Evolutionary conservation across 441 rosid species (phyloP), one percentile per base, ranked within the genome.

Genomic region (Populus trichocarpa): DNA sequence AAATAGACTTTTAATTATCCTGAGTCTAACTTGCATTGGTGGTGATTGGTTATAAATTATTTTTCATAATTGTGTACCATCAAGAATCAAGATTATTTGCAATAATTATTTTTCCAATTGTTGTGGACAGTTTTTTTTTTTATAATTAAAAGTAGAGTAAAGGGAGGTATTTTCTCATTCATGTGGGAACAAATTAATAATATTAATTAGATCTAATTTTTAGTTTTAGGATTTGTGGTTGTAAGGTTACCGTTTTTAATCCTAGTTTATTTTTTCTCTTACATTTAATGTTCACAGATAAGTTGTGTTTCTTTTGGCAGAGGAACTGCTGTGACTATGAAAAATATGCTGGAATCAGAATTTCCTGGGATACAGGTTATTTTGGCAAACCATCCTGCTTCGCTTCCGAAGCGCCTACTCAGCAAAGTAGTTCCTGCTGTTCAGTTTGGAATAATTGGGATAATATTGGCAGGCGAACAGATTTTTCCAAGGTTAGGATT

Each of bases 311-410:
- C 11, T 73, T 75, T 50, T 77, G 77, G 73, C 83, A 94, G 98
- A 84, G 99, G 97, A 75, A 90, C 89, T 81, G 97, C 96, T 50
- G 83, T 90, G 46, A 90, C 86, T 7, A 93, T 94, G 94, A 94
- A 91, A 87, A 96, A 91, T 81, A 93, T 96, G 98, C 75, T 96
- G 82, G 98, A 96, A 83, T 72, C 85, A 11, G 88, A 90, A 77
- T 93, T 93, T 73, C 94, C 96, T 40, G 97, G 96, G 50, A 76
- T 94, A 73, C 88, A 91, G 76, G 90, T 96, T 69, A 50, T 90
- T 69, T 92, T 96, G 61, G 97, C 92, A 25, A 96, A 93, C 74
- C 88, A 91, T 84, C 99, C 98, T 22, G 92, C 97, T 3, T 75
- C 93, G 4, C 80, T 94, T 76, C 97, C 97, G 0, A 96, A 96